Conservation (phyloP, 2,329 filamentous ascomycete species). For the Grosmannia clavigera region DNA sequence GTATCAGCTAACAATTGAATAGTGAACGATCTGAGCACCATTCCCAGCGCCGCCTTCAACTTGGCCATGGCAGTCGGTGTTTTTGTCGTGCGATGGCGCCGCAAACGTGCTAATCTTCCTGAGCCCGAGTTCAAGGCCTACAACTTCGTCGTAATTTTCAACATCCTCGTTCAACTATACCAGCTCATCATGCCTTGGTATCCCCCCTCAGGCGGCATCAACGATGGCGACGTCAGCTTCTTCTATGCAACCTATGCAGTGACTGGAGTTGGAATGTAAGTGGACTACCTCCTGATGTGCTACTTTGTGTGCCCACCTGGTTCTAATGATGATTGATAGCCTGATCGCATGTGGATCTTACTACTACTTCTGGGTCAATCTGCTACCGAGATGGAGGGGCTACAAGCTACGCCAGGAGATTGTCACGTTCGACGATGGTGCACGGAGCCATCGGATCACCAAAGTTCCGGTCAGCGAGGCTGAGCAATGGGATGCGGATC, state of each 20-base stretch:
- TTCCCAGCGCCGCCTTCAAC: conserved; percentile 46
- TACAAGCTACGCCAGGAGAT: conserved; percentile 37
- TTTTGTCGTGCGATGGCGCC: conserved; percentile 41
- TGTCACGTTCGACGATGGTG: conserved; percentile 28
- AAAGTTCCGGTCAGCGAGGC: conserved; percentile 31
- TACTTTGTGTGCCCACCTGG: not conserved
- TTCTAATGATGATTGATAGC: conserved; percentile 1
- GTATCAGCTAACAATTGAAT: not conserved
- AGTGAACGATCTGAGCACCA: conserved; percentile 47
- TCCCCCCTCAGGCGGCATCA: conserved; percentile 45
- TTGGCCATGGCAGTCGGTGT: conserved; percentile 44
- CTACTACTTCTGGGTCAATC: conserved; percentile 34
- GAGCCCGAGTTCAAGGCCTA: conserved; percentile 44
- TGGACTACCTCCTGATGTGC: conserved; percentile 11
- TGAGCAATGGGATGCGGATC: conserved; percentile 28
- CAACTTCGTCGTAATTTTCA: conserved; percentile 45
- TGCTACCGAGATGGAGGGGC: conserved; percentile 28
- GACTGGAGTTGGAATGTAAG: conserved; percentile 51
- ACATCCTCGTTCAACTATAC: conserved; percentile 45
- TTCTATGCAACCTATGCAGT: conserved; percentile 63
- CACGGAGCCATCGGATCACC: conserved; percentile 31
- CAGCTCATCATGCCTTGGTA: conserved; percentile 63
- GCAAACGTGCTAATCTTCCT: conserved; percentile 35
- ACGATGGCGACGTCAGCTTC: conserved; percentile 55
- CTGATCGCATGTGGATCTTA: conserved; percentile 32